These are phyloP conservation scores for Cystobasidium slooffiae DNA, from an alignment of 1,284 basidiomycete genomes.

Conservation along the genomic window DNA sequence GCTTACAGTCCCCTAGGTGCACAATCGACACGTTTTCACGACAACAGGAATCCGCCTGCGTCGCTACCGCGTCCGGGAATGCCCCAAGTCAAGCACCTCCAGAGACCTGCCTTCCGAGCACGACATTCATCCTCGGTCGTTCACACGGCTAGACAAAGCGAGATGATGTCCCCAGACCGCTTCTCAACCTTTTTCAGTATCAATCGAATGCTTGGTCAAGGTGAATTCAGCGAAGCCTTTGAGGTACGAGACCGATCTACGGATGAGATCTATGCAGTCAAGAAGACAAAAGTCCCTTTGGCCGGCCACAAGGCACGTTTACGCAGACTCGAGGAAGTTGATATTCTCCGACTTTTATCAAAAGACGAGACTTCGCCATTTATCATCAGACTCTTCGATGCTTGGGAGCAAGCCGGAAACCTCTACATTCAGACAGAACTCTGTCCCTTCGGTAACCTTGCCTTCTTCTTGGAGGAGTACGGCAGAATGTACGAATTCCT, in stretches of 20 bases:
- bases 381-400: slow-evolving; percentile 87
- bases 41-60: neutral
- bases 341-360: slow-evolving; percentile 79
- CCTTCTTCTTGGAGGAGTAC: slow-evolving; percentile 90
- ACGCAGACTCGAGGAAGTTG: slow-evolving; percentile 92
- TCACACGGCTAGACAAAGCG: slow-evolving; percentile 47
- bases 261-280: slow-evolving; percentile 79
- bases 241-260: slow-evolving; percentile 75
- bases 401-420: slow-evolving; percentile 92
- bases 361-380: slow-evolving; percentile 65
- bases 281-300: slow-evolving; percentile 86
- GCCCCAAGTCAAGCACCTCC: slow-evolving; percentile 4
- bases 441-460: slow-evolving; percentile 89
- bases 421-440: slow-evolving; percentile 94
- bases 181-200: slow-evolving; percentile 80
- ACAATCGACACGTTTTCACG: slow-evolving; percentile 1
- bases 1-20: slow-evolving; percentile 18
- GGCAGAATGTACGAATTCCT: slow-evolving; percentile 80
- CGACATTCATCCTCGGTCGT: slow-evolving; percentile 51
- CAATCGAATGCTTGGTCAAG: slow-evolving; percentile 81
- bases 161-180: slow-evolving; percentile 54
- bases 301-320: slow-evolving; percentile 86
- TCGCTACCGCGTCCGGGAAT: slow-evolving; percentile 20
- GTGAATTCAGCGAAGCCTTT: slow-evolving; percentile 92
- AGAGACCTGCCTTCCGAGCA: slow-evolving; percentile 36